phyloP scores from a whole-genome alignment of 139 green algal species.

The Edaphochlamys debaryana region DNA sequence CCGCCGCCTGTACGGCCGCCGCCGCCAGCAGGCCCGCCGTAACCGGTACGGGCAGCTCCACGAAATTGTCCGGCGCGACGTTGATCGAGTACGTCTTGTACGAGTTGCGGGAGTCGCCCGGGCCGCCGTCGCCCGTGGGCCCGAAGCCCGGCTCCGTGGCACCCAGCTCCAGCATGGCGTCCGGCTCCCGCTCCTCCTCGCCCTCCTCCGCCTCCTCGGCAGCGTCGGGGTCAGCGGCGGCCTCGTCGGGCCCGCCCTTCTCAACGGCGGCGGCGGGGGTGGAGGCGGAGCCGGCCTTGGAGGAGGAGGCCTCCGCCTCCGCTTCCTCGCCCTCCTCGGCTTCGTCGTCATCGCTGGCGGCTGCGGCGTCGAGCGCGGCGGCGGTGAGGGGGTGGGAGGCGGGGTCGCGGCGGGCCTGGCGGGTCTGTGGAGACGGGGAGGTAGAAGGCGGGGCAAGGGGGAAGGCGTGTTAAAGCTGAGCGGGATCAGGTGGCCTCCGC shows the following conservation, averaged over 20 bases:
- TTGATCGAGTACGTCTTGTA: not conserved
- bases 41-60: not conserved
- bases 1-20: no score
- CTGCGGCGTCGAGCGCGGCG: no score
- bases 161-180: not conserved
- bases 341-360: not conserved
- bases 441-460: no score
- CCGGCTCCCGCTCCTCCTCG: not conserved
- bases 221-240: not conserved
- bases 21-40: not conserved
- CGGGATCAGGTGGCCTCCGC: no score
- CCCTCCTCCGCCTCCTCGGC: constrained; percentile 29
- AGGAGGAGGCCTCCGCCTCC: no score
- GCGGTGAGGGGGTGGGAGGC: not conserved
- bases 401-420: not conserved
- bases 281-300: no score
- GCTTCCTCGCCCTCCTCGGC: no score
- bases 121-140: not conserved
- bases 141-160: not conserved
- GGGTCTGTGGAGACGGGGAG: not conserved
- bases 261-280: no score
- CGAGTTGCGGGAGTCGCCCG: no score
- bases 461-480: no score
- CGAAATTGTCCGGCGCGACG: constrained; percentile 8
- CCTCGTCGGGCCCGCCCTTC: not conserved